Percentiles rank a stretch among this genome's conserved stretches.
These are phyloP conservation scores for Camptophora hylomeconis DNA, from an alignment of 2,329 filamentous ascomycete genomes.

Conservation along the genomic window DNA sequence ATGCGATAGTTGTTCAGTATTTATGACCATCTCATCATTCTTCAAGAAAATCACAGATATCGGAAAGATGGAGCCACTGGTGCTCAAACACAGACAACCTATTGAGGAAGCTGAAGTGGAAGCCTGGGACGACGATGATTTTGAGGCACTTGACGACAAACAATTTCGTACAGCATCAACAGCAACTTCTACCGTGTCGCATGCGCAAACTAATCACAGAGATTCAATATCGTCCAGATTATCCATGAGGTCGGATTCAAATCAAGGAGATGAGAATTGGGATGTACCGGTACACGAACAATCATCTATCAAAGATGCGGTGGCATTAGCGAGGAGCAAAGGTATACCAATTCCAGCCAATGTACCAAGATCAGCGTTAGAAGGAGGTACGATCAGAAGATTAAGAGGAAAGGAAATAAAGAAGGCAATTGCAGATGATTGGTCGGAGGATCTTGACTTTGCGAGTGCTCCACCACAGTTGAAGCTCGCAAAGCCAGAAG, in stretches of 20 bases:
- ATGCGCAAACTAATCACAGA: constrained; percentile 36
- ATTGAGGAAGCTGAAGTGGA: constrained; percentile 28
- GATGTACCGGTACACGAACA: constrained; percentile 83
- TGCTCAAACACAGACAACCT: constrained; percentile 21
- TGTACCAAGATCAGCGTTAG: constrained; percentile 74
- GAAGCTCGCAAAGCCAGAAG: constrained; percentile 51
- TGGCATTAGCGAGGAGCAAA: constrained; percentile 72
- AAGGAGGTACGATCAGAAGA: constrained; percentile 86
- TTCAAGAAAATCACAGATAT: too few species aligned
- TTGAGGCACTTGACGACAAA: constrained; percentile 33
- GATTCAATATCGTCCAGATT: constrained; percentile 71
- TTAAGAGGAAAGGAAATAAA: constrained; percentile 63
- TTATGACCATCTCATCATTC: too few species aligned
- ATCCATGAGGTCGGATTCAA: constrained; percentile 70
- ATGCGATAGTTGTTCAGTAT: too few species aligned
- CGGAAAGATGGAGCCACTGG: constrained; percentile 26
- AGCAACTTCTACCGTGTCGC: constrained; percentile 31
- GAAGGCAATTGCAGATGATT: constrained; percentile 64
- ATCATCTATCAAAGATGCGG: constrained; percentile 68
- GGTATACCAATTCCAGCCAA: constrained; percentile 84
- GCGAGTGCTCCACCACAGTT: constrained; percentile 46
- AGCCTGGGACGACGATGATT: constrained; percentile 38
- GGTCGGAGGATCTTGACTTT: constrained; percentile 65
- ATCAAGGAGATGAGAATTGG: constrained; percentile 67
- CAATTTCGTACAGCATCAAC: constrained; percentile 33